Conservation (phyloP, 164 flowering plant genomes). For the Protea cynaroides region DNA sequence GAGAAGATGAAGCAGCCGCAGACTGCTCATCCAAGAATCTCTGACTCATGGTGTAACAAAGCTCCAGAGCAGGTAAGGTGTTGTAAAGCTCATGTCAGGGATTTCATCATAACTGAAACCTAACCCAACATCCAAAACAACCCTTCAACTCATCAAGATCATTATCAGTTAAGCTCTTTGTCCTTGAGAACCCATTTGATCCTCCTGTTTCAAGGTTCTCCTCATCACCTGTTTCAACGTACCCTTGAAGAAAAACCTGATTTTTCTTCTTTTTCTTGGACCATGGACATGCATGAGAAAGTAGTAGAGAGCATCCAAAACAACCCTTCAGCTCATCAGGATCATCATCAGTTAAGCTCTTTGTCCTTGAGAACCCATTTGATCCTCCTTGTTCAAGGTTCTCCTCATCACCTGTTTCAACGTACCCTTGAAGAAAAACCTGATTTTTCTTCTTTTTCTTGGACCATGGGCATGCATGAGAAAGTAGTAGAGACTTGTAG, state of each 20-base stretch:
- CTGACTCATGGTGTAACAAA: constrained; percentile 85
- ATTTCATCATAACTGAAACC: constrained; percentile 85
- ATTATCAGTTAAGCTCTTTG: constrained; percentile 72
- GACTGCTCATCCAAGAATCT: constrained; percentile 41
- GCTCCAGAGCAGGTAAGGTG: constrained; percentile 85
- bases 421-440: constrained; percentile 69
- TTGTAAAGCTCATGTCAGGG: constrained; percentile 83
- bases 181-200: constrained; percentile 26
- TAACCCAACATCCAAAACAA: constrained; percentile 82
- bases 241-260: constrained; percentile 68
- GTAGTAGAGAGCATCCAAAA: too few species aligned
- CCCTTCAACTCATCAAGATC: constrained; percentile 83
- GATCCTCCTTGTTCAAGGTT: constrained; percentile 19
- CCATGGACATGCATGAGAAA: too few species aligned
- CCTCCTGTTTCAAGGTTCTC: constrained; percentile 27
- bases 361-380: constrained; percentile 35
- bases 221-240: constrained; percentile 41
- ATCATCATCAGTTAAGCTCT: constrained; percentile 75
- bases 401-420: constrained; percentile 40
- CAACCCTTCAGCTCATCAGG: constrained; percentile 83
- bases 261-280: constrained; percentile 41
- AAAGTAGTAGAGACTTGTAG: too few species aligned
- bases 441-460: constrained; percentile 47
- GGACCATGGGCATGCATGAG: constrained; percentile 16
- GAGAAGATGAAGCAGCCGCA: background rate